Evolutionary conservation across 306 rosid genomes (phyloP), one percentile per base, ranked within the genome.

Genomic region (Acacia melanoxylon): DNA sequence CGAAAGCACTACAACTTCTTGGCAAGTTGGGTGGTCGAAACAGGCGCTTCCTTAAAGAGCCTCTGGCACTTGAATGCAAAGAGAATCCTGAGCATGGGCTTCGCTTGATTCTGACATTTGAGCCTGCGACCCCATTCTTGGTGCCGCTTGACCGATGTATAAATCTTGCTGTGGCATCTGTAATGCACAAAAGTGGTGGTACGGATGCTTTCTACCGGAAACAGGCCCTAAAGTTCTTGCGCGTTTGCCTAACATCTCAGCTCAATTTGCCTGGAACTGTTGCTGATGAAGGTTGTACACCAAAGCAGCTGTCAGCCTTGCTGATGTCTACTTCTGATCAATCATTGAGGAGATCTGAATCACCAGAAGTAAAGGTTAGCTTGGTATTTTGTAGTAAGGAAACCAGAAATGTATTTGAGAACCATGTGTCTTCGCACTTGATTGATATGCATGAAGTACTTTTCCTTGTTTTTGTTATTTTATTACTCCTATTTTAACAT

Each of bases 71-170:
- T 16, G 97, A 96, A 83, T 96, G 98, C 88, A 96, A 92, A 89
- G 99, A 93, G 87, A 93, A 92, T 83, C 99, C 99, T 42, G 99
- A 96, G 93, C 98, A 96, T 33, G 98, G 97, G 70, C 91, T 93
- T 63, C 97, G 99, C 74, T 88, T 92, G 49, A 92, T 96, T 89
- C 94, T 96, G 86, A 96, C 99, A 76, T 96, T 96, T 90, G 97
- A 96, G 94, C 99, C 99, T 79, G 88, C 98, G 35, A 96, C 99
- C 52, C 98, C 97, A 56, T 96, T 96, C 90, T 85, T 96, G 94
- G 99, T 96, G 79, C 98, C 99, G 10, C 86, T 96, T 80, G 99
- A 96, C 81, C 92, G 98, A 87, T 96, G 99, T 91, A 96, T 96
- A 77, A 96, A 96, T 91, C 99, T 96, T 82, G 98, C 97, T 58